Percentiles rank a stretch among this genome's conserved stretches.
phyloP scores from a whole-genome alignment of 2,329 filamentous ascomycete genomes.

The Chaetothyriales sp. region DNA sequence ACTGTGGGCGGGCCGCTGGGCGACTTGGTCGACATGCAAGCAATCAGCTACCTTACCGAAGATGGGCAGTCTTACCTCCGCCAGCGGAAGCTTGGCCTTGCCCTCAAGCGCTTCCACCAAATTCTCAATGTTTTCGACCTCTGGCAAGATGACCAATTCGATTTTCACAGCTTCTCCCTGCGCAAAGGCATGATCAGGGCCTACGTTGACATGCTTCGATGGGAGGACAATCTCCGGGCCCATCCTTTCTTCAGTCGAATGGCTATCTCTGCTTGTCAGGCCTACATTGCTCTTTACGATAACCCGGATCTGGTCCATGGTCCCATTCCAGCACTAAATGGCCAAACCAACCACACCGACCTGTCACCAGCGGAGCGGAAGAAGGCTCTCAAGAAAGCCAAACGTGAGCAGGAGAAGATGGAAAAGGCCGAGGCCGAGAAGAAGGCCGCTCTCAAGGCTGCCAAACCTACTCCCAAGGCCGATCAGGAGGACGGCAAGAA shows the following conservation, averaged over 20 bases:
- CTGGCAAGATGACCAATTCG: slow-evolving; percentile 97
- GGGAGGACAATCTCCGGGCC: slow-evolving; percentile 82
- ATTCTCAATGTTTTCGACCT: slow-evolving; percentile 88
- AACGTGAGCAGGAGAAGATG: slow-evolving; percentile 58
- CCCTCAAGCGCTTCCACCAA: slow-evolving; percentile 79
- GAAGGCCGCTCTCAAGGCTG: slow-evolving; percentile 68
- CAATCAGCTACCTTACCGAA: slow-evolving; percentile 90
- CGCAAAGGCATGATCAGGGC: slow-evolving; percentile 89
- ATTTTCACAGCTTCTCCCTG: slow-evolving; percentile 96
- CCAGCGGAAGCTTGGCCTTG: slow-evolving; percentile 66
- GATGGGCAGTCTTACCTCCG: slow-evolving; percentile 81
- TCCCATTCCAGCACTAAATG: slow-evolving; percentile 38
- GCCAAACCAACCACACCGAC: slow-evolving; percentile 34
- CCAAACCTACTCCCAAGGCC: slow-evolving; percentile 44
- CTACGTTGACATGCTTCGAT: slow-evolving; percentile 90
- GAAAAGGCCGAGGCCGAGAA: slow-evolving; percentile 70
- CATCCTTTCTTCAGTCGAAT: slow-evolving; percentile 86
- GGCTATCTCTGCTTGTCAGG: slow-evolving; percentile 62
- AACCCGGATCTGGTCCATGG: slow-evolving; percentile 52
- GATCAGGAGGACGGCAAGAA: slow-evolving; percentile 52
- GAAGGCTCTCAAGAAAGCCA: slow-evolving; percentile 80
- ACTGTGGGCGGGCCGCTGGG: slow-evolving; percentile 72
- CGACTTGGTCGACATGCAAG: slow-evolving; percentile 95
- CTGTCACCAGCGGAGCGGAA: slow-evolving; percentile 53
- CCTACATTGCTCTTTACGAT: slow-evolving; percentile 69